Evolutionary conservation across 2,329 filamentous ascomycete genomes (phyloP).

Genomic region (Aspergillus sp.): DNA sequence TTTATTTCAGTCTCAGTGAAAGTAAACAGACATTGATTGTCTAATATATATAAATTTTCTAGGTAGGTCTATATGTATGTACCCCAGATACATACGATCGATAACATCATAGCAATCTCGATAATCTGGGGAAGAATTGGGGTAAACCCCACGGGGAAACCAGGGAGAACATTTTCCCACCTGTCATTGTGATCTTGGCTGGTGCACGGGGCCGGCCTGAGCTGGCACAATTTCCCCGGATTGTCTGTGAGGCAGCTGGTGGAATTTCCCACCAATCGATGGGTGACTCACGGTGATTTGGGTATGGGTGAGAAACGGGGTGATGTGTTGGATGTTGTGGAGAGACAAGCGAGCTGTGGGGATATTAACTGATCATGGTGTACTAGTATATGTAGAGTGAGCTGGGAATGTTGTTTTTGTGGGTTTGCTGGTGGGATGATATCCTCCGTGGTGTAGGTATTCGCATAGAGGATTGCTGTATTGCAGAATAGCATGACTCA

Average conservation of each 20-base stretch:
- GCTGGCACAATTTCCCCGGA: conserved; percentile 2
- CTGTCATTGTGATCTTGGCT: not conserved
- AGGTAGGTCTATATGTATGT: too few relatives aligned
- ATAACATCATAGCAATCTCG: not conserved
- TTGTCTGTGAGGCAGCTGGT: not conserved
- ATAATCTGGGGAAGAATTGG: not conserved
- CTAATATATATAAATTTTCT: too few relatives aligned
- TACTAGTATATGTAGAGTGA: not conserved
- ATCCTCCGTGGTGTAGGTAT: not conserved
- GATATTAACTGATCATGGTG: not conserved
- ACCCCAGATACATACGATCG: not conserved
- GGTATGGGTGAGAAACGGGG: not conserved
- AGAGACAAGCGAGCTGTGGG: not conserved
- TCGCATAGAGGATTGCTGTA: not conserved
- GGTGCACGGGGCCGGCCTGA: not conserved
- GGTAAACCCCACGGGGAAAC: conserved; percentile 1
- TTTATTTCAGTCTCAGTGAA: too few relatives aligned
- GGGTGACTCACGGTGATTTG: too few relatives aligned
- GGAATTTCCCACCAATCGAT: conserved; percentile 9
- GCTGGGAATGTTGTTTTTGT: not conserved
- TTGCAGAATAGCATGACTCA: too few relatives aligned
- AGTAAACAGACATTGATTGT: too few relatives aligned
- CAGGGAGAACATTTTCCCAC: not conserved
- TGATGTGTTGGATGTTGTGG: not conserved
- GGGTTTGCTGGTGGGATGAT: not conserved